Evolutionary conservation across 441 rosid genomes (phyloP).

Genomic region (Populus trichocarpa): DNA sequence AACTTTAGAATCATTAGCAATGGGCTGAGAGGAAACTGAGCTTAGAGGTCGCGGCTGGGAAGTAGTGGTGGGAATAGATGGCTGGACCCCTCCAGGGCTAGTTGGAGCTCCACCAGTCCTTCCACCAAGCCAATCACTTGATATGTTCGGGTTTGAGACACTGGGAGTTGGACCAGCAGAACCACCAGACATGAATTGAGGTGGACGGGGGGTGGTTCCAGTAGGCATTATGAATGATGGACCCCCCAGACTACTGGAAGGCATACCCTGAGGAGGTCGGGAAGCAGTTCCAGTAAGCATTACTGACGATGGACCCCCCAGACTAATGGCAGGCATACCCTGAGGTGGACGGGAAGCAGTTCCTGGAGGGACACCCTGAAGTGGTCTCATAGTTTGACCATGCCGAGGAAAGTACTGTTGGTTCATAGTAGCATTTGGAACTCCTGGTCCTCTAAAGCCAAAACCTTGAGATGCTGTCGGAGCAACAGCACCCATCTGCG

Average conservation of each 20-base stretch:
- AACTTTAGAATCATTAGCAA: slow-evolving; percentile 47
- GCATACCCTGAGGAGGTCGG: not conserved
- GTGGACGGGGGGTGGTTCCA: slow-evolving; percentile 20
- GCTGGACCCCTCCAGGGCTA: slow-evolving; percentile 39
- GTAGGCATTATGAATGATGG: not conserved
- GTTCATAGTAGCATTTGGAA: slow-evolving; percentile 44
- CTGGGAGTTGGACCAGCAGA: slow-evolving; percentile 30
- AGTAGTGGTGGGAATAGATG: slow-evolving; percentile 25
- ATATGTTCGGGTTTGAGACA: slow-evolving; percentile 41
- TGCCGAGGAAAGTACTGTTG: slow-evolving; percentile 57
- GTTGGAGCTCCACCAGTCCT: slow-evolving; percentile 40
- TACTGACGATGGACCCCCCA: slow-evolving; percentile 22
- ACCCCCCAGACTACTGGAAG: not conserved
- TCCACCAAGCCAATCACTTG: slow-evolving; percentile 57
- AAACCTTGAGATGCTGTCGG: no score
- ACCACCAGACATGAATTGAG: slow-evolving; percentile 39
- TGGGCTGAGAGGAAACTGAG: slow-evolving; percentile 24
- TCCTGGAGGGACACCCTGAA: slow-evolving; percentile 40
- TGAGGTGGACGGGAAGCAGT: slow-evolving; percentile 46
- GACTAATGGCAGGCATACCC: slow-evolving; percentile 34
- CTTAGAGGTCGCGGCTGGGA: slow-evolving; percentile 10
- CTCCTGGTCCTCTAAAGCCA: slow-evolving; percentile 44
- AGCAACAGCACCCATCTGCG: slow-evolving; percentile 25
- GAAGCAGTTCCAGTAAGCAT: slow-evolving; percentile 33
- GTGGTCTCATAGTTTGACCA: slow-evolving; percentile 42